These are phyloP conservation scores for Fusarium sp. DNA, from an alignment of 2,329 filamentous ascomycete genomes.

Conservation along the genomic window DNA sequence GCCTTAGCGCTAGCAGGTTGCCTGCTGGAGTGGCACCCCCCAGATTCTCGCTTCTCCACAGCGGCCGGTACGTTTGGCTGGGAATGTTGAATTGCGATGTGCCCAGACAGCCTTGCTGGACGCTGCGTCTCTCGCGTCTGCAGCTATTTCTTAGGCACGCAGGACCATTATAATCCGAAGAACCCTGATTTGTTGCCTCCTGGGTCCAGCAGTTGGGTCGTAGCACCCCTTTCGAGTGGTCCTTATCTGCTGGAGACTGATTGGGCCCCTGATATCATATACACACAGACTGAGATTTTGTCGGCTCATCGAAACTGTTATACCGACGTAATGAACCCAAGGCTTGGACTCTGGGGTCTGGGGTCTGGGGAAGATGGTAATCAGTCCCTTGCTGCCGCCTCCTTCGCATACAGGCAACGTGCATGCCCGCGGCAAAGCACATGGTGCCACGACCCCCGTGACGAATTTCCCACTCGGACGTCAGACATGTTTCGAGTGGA, in stretches of 20 bases:
- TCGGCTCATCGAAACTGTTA: constrained; percentile 32
- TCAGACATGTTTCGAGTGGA: not conserved
- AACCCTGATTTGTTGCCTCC: constrained; percentile 27
- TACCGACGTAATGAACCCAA: constrained; percentile 29
- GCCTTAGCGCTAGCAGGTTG: constrained; percentile 26
- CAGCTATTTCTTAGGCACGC: constrained; percentile 24
- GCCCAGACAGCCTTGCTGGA: constrained; percentile 16
- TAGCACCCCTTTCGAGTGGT: not conserved
- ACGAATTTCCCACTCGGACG: not conserved
- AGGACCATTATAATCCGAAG: constrained; percentile 27
- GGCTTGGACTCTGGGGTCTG: constrained; percentile 1
- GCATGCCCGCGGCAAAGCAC: not conserved
- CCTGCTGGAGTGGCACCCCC: constrained; percentile 31
- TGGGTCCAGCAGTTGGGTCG: constrained; percentile 7
- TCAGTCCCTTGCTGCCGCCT: not conserved
- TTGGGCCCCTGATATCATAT: constrained; percentile 14
- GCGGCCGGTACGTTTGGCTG: constrained; percentile 37
- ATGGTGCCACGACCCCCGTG: constrained; percentile 9
- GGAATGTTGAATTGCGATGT: constrained; percentile 16
- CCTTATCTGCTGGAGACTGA: constrained; percentile 34
- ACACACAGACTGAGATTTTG: constrained; percentile 10
- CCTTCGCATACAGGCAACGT: not conserved
- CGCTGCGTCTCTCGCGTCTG: constrained; percentile 32
- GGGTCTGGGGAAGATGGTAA: constrained; percentile 5
- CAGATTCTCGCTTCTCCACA: constrained; percentile 41